A percentile compares a stretch with the other conserved stretches of the same genome.
Conservation (phyloP, 208 protist genomes). For the Leishmania arabica region DNA sequence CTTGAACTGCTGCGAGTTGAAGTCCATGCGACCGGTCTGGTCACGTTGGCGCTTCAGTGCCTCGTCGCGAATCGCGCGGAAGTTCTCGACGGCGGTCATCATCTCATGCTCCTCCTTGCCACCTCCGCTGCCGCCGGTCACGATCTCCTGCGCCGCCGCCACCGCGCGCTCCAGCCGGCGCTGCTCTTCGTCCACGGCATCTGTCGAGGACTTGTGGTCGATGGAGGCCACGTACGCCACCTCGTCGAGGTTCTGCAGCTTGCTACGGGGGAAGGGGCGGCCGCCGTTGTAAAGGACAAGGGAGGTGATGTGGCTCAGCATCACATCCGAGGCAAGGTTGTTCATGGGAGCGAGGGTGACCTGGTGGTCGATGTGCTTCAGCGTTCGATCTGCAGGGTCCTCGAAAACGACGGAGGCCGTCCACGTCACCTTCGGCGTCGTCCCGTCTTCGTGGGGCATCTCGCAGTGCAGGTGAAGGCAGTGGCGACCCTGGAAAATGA, state of each 20-base stretch:
- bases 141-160: conserved; percentile 21
- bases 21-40: conserved; percentile 60
- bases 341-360: conserved; percentile 38
- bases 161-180: conserved; percentile 31
- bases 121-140: conserved; percentile 37
- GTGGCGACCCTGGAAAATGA: conserved; percentile 36
- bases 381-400: conserved; percentile 29
- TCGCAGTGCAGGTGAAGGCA: conserved; percentile 63
- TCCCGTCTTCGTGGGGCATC: conserved; percentile 33
- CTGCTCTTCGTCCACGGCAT: conserved; percentile 43
- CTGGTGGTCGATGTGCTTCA: conserved; percentile 31
- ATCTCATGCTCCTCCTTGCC: conserved; percentile 33
- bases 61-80: conserved; percentile 42
- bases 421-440: conserved; percentile 41
- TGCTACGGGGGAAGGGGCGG: conserved; percentile 40
- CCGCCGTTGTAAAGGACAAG: conserved; percentile 58
- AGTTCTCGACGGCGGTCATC: conserved; percentile 36
- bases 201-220: conserved; percentile 26
- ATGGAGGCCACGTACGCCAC: conserved; percentile 50
- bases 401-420: conserved; percentile 34
- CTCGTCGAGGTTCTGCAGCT: conserved; percentile 73
- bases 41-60: conserved; percentile 54
- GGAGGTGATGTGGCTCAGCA: conserved; percentile 58
- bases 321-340: conserved; percentile 59
- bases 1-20: conserved; percentile 76